Conservation (phyloP, 257 asterid species). For the Forsythia suspensa region DNA sequence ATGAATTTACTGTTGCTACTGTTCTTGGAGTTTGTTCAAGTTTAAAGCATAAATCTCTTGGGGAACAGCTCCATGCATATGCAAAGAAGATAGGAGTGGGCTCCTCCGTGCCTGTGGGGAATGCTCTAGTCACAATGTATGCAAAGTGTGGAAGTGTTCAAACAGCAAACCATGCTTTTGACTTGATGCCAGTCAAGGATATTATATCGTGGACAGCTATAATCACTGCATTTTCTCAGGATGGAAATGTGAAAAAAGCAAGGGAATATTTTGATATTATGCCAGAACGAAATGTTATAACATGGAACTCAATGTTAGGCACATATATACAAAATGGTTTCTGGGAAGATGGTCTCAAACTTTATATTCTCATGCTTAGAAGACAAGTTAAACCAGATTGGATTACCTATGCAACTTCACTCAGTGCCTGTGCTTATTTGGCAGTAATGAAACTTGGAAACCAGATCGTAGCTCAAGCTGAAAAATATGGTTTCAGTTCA, state of each 20-base stretch:
- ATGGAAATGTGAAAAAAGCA: conserved; percentile 10
- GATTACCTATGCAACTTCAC: conserved; percentile 13
- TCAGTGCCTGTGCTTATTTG: conserved; percentile 15
- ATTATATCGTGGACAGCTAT: conserved; percentile 22
- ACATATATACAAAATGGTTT: conserved; percentile 17
- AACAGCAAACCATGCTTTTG: conserved; percentile 12
- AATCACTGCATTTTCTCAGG: conserved; percentile 10
- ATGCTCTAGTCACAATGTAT: conserved; percentile 21
- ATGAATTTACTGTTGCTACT: conserved; percentile 15
- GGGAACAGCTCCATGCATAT: conserved; percentile 19
- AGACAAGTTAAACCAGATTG: conserved; percentile 14
- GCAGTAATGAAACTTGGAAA: conserved; percentile 20
- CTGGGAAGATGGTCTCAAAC: conserved; percentile 21
- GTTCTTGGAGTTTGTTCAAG: conserved; percentile 18
- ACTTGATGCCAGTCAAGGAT: conserved; percentile 19
- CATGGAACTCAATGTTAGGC: conserved; percentile 24
- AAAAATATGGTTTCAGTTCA: conserved; percentile 18
- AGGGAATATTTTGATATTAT: conserved; percentile 6
- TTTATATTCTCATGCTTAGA: conserved; percentile 15
- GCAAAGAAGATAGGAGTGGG: background rate
- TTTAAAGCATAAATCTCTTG: conserved; percentile 7
- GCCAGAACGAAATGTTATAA: conserved; percentile 19
- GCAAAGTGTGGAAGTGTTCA: conserved; percentile 13
- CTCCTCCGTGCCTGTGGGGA: conserved; percentile 17
- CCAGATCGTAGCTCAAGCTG: conserved; percentile 10